Base-by-base conservation (phyloP, 2,329 filamentous ascomycete genomes). In the Hymenoscyphus salicellus region DNA sequence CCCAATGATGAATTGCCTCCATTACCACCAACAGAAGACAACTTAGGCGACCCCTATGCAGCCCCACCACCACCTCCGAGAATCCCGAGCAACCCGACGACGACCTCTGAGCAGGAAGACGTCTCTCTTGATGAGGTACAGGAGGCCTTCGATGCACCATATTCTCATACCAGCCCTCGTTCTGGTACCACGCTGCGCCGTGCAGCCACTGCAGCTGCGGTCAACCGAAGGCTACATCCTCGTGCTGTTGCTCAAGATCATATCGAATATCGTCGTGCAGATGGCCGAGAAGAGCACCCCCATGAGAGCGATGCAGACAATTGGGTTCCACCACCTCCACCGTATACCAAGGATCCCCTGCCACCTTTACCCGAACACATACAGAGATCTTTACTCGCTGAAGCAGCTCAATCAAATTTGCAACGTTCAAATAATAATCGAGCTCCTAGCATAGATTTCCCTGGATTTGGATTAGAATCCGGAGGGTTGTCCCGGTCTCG, bases 251-350 rank as follows among this genome's bases (percentile, higher is more conserved):
- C 83, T 70, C 78, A 81, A 70, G 79, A 86, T 1, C 81, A 78
- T 46, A 82, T 87, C 56, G 79, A 88, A 70, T 90, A 89, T 73
- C 84, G 87, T 55, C 84, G 89, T 56, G 88, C 89, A 16, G 88
- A 91, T 76, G 87, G 88, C 6, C 82, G 88, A 52, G 81, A 85
- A 52, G 89, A 93, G 72, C 83, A 92, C 70, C 91, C 91, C 3
- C 91, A 95, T 75, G 91, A 95, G 76, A 94, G 91, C 68, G 91
- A 95, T 74, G 91, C 91, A 3, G 92, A 95, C 72, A 92, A 93
- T 71, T 96, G 92, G 92, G 89, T 93, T 4, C 90, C 91, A 5
- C 92, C 92, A 5, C 92, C 92, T 8, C 92, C 92, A 2, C 91
- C 91, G 0, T 96, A 96, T 71, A 86, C 87, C 49, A 84, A 86